Evolutionary conservation across 192 early-diverging fungal genomes (phyloP), one percentile per base, ranked within the genome.

Genomic region (Gamsiella multidivaricata): DNA sequence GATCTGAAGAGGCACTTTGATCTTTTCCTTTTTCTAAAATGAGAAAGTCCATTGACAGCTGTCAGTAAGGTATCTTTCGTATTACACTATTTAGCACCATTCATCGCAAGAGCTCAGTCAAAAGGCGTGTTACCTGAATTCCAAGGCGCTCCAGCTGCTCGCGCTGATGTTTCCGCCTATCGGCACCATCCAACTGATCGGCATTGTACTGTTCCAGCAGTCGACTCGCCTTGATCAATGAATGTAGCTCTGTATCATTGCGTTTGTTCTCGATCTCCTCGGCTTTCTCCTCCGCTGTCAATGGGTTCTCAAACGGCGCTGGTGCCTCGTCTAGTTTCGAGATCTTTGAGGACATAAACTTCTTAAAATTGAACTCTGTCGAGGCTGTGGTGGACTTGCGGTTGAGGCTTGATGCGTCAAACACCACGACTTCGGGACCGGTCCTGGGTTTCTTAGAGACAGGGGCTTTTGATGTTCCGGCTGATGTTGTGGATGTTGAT

Each of bases 301-400:
- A 39, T 0, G 73, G 73, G 20, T 67, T 76, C 59, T 76, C 65
- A 43, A 76, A 62, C 0, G 73, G 73, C 36, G 73, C 39, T 0
- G 65, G 73, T 1, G 59, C 73, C 23, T 76, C 73, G 36, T 76
- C 73, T 36, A 76, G 46, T 34, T 76, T 76, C 2, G 64, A 67
- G 36, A 76, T 76, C 65, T 76, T 76, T 11, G 73, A 76, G 0
- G 73, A 76, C 73, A 76, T 76, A 37, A 76, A 76, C 45, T 76
- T 76, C 52, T 76, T 76, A 29, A 76, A 76, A 36, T 10, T 62
- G 45, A 76, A 76, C 0, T 76, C 73, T 17, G 58, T 56, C 23
- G 58, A 36, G 3, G 51, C 43, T n/a, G 58, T 36, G 3, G 58
- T 39, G 0, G 61, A 29, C 4, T 68, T 68, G 39, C 65, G 32